phyloP scores from a whole-genome alignment of 2,329 filamentous ascomycete genomes.

The Pseudophaeomoniella oleicola region DNA sequence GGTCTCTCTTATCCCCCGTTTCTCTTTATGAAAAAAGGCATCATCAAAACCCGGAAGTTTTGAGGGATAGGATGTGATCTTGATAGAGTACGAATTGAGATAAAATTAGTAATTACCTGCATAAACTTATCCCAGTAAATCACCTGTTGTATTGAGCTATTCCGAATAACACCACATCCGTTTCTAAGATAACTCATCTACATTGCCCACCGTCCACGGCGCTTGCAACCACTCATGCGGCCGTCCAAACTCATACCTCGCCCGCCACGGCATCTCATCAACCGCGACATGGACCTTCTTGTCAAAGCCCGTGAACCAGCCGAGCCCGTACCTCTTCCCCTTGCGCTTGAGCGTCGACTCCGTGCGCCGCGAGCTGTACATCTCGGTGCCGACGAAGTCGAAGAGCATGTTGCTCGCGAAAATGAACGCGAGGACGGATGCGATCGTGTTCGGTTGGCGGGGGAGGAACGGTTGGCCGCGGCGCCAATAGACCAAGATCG shows the following conservation, averaged over 20 bases:
- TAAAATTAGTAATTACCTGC: no score
- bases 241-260: slow-evolving; percentile 49
- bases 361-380: slow-evolving; percentile 47
- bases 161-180: no score
- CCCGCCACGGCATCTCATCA: slow-evolving; percentile 58
- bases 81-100: no score
- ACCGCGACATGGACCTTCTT: slow-evolving; percentile 61
- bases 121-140: no score
- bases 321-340: slow-evolving; percentile 58
- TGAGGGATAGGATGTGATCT: no score
- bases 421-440: slow-evolving; percentile 60
- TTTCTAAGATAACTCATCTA: no score
- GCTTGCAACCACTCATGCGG: slow-evolving; percentile 16
- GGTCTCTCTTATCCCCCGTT: no score
- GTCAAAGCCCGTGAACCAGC: slow-evolving; percentile 63
- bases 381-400: slow-evolving; percentile 57
- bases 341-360: slow-evolving; percentile 41
- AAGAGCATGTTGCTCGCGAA: slow-evolving; percentile 70
- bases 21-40: no score
- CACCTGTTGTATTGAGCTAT: no score
- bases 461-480: slow-evolving; percentile 59
- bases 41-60: no score
- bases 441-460: slow-evolving; percentile 64
- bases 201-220: slow-evolving; percentile 10
- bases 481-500: slow-evolving; percentile 43